Percentiles rank a stretch among this genome's conserved stretches.
Evolutionary conservation across 352 stramenopile genomes (phyloP).

Genomic region (Phytophthora citrophthora): DNA sequence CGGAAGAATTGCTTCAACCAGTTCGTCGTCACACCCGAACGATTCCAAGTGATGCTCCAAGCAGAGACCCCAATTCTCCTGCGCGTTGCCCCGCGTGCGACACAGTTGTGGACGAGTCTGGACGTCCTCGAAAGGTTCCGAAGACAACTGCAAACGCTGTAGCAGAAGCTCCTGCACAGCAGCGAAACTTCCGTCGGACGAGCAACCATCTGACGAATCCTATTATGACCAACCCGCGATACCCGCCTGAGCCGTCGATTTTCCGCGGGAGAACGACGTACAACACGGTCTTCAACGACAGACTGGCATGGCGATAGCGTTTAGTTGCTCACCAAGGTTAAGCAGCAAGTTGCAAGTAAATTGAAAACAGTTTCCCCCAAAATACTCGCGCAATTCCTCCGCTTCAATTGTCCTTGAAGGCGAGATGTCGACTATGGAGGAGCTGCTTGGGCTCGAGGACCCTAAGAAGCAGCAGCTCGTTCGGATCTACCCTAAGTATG

Average conservation of each 20-base stretch:
- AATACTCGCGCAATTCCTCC: constrained; percentile 13
- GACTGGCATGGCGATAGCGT: constrained; percentile 38
- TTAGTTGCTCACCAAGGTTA: neutral
- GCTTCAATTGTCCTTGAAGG: constrained; percentile 1
- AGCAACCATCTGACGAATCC: constrained; percentile 44
- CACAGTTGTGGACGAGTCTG: constrained; percentile 8
- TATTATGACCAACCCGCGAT: constrained; percentile 56
- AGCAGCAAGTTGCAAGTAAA: constrained; percentile 3
- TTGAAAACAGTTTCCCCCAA: constrained; percentile 15
- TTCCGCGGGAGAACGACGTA: constrained; percentile 57
- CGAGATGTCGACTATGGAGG: constrained; percentile 14
- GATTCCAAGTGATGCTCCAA: neutral
- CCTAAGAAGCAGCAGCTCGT: constrained; percentile 53
- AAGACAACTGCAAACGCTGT: constrained; percentile 3
- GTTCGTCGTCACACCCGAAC: neutral
- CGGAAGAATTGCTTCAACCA: constrained; percentile 24
- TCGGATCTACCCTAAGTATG: constrained; percentile 61
- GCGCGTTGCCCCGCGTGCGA: constrained; percentile 12
- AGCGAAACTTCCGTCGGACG: constrained; percentile 21
- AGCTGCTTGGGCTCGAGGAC: constrained; percentile 22
- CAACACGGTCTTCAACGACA: constrained; percentile 38
- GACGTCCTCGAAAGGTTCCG: constrained; percentile 24
- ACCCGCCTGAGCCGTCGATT: constrained; percentile 45
- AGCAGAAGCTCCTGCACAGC: neutral
- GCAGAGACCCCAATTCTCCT: neutral